phyloP scores from a whole-genome alignment of 1,139 yeast species.

The Magnusiomyces sp. region DNA sequence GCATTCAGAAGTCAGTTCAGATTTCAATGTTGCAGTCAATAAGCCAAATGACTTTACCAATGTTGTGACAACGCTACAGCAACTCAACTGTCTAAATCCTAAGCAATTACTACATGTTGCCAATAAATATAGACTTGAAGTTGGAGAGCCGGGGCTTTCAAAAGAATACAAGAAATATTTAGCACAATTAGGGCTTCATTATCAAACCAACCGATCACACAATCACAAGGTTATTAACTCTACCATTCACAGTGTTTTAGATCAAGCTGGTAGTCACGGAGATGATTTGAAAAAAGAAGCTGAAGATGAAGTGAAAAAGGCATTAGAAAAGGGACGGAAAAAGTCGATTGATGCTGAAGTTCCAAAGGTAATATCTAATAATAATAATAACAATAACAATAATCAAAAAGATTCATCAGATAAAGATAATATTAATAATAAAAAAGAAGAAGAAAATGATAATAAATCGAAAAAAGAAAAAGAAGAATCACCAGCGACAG shows the following conservation, averaged over 20 bases:
- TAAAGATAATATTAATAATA: not conserved
- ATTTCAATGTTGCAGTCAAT: not conserved
- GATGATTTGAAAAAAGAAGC: conserved; percentile 7
- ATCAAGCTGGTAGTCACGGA: conserved; percentile 4
- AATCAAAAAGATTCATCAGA: conserved; percentile 4
- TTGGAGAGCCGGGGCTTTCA: conserved; percentile 50
- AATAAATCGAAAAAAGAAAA: conserved; percentile 1
- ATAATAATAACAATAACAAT: conserved; percentile 2
- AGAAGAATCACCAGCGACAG: conserved; percentile 2
- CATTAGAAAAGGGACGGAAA: conserved; percentile 8
- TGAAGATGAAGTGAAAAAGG: conserved; percentile 9
- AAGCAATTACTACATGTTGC: conserved; percentile 62
- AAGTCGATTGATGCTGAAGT: conserved; percentile 1
- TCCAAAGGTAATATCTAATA: not conserved
- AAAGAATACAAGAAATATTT: conserved; percentile 32
- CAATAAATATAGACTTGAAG: conserved; percentile 76
- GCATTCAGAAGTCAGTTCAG: no score
- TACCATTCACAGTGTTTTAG: conserved; percentile 12
- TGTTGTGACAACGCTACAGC: conserved; percentile 43
- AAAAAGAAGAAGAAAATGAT: conserved; percentile 1
- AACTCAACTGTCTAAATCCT: conserved; percentile 48
- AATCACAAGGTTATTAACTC: conserved; percentile 14
- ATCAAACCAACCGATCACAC: conserved; percentile 21
- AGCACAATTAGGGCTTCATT: conserved; percentile 28
- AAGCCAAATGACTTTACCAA: conserved; percentile 38